Evolutionary conservation across 768 basidiomycete genomes (phyloP), one percentile per base, ranked within the genome.

Genomic region (Paxillus involutus): DNA sequence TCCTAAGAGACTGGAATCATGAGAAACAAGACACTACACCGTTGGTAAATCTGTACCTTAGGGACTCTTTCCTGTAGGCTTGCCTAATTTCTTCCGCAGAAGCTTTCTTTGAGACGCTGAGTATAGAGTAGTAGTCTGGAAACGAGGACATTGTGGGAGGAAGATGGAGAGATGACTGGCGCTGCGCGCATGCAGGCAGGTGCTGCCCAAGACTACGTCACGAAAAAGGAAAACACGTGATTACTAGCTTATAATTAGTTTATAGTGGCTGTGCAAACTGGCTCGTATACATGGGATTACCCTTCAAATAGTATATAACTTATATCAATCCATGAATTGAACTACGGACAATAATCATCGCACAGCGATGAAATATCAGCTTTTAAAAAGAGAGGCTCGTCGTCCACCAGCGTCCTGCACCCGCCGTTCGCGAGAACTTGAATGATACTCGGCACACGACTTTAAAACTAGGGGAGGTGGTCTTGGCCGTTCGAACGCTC

Each of bases 51-150:
- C 42, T 14, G 17, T 55, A 86, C 89, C 77, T 88, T 48, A 93
- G 68, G 1, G 89, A 92, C 68, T 91, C 89, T 59, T 77, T 86
- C 72, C 83, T 88, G 73, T 93, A 93, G 0, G 86, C 90, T 59
- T 84, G 84, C 36, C 83, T 78, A 46, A 94, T 75, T 43, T 92
- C 86, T 29, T 92, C 88, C 17, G 79, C 70, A 1, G 83, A 82
- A 11, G 88, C 86, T 54, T 76, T 77, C 66, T 75, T 77, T 7
- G 77, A 59, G 14, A 90, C 60, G 54, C 62, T 60, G 46, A 93
- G 75, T 19, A 93, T 75, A 24, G 75, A 73, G 65, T 93, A 93
- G 64, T 93, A 93, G 66, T 91, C 88, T 12, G 90, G 90, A 63
- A 92, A 87, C 30, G 79, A 73, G 47, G 89, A 82, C 89, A 90